Evolutionary conservation across 106 monocot genomes (phyloP).

Genomic region (Allium fistulosum): DNA sequence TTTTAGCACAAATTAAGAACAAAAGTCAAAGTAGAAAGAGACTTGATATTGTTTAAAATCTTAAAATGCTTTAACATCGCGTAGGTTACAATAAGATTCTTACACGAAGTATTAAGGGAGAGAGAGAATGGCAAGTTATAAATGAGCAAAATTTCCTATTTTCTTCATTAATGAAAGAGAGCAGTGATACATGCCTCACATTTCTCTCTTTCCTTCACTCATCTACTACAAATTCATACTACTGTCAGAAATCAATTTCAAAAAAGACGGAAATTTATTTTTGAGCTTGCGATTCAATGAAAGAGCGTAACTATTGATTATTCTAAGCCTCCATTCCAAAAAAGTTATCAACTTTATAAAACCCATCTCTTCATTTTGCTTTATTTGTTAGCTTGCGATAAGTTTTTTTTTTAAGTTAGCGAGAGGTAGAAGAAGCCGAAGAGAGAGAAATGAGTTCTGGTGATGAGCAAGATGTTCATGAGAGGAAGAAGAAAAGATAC

Average conservation of each 20-base stretch:
- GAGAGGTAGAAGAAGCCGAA: background rate
- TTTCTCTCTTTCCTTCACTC: background rate
- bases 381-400: background rate
- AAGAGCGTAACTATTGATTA: background rate
- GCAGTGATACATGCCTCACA: background rate
- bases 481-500: conserved; percentile 48
- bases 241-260: background rate
- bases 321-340: background rate
- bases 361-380: background rate
- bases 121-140: background rate
- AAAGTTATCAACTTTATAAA: background rate
- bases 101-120: background rate
- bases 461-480: conserved; percentile 42
- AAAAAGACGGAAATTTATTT: too few relatives aligned
- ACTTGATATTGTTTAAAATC: too few relatives aligned
- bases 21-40: too few relatives aligned
- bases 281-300: background rate
- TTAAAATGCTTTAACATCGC: background rate
- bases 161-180: conserved; percentile 4
- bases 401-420: too few relatives aligned
- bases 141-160: conserved; percentile 6
- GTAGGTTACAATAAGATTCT: background rate
- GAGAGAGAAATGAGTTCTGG: conserved; percentile 47
- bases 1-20: too few relatives aligned
- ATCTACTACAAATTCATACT: background rate